These are phyloP conservation scores for Malus domestica DNA, from an alignment of 306 rosid species.

Conservation along the genomic window DNA sequence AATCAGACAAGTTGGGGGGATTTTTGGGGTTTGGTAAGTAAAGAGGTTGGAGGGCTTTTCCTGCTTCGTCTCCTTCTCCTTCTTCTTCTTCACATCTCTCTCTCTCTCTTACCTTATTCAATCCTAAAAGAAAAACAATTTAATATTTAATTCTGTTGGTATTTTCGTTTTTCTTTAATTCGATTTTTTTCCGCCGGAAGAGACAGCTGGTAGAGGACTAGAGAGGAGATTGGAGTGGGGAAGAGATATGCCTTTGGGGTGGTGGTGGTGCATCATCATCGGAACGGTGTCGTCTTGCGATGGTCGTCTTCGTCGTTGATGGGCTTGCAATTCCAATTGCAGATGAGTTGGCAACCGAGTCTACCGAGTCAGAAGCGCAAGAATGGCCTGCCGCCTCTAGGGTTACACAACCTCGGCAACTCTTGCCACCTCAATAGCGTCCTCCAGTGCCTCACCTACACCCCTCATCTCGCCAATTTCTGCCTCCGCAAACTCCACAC, in stretches of 20 bases:
- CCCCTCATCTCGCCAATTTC: slow-evolving; percentile 99
- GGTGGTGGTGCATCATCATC: slow-evolving; percentile 35
- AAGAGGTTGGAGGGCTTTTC: background rate
- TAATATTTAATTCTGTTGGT: background rate
- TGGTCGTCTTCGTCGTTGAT: slow-evolving; percentile 63
- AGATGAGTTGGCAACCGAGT: slow-evolving; percentile 98
- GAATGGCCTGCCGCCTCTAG: slow-evolving; percentile 76
- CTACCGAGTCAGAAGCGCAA: slow-evolving; percentile 74
- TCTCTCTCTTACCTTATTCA: background rate
- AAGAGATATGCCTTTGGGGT: slow-evolving; percentile 64
- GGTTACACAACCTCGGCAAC: slow-evolving; percentile 91
- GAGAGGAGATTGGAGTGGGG: background rate
- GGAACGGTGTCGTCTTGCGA: slow-evolving; percentile 49
- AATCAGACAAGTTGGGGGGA: background rate
- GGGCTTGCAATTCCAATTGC: slow-evolving; percentile 67
- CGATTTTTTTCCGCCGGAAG: background rate
- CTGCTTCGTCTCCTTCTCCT: background rate
- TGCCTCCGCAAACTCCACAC: slow-evolving; percentile 82
- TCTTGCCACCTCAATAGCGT: slow-evolving; percentile 98
- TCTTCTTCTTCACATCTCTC: background rate
- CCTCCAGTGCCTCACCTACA: slow-evolving; percentile 96
- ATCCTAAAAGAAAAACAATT: background rate
- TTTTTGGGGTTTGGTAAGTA: slow-evolving; percentile 2
- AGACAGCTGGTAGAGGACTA: background rate
- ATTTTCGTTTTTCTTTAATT: background rate